Evolutionary conservation across 2,329 filamentous ascomycete genomes (phyloP).

Genomic region (Colletotrichum chlorophyti): DNA sequence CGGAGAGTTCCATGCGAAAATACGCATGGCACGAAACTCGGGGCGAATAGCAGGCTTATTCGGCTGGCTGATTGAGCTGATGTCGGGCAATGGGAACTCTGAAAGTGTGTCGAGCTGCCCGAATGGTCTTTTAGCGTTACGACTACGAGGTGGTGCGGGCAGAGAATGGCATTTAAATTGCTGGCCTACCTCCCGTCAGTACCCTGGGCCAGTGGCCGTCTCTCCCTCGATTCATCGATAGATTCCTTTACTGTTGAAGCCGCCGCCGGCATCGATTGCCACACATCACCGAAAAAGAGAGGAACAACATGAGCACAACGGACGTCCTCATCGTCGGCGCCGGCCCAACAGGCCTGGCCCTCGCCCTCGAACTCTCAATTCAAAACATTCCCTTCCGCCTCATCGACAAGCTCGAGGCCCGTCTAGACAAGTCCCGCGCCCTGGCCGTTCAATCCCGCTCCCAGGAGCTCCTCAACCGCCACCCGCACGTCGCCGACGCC

Average conservation of each 20-base stretch:
- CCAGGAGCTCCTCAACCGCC: constrained; percentile 56
- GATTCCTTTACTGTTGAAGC: too few relatives aligned
- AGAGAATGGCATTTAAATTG: constrained; percentile 8
- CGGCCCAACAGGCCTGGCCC: constrained; percentile 43
- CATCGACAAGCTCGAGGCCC: constrained; percentile 41
- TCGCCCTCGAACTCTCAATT: constrained; percentile 39
- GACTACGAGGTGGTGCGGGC: not conserved
- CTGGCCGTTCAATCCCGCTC: constrained; percentile 56
- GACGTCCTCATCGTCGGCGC: constrained; percentile 43
- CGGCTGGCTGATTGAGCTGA: constrained; percentile 17
- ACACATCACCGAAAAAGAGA: constrained; percentile 32
- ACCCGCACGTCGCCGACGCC: constrained; percentile 42
- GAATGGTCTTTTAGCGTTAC: not conserved
- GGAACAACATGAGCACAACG: constrained; percentile 35
- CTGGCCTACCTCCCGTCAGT: not conserved
- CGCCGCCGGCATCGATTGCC: constrained; percentile 4
- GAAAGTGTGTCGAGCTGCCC: constrained; percentile 9
- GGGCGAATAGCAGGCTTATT: too few relatives aligned
- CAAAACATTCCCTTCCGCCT: constrained; percentile 44
- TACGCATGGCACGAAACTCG: too few relatives aligned
- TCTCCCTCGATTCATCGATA: not conserved
- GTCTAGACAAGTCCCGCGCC: constrained; percentile 47
- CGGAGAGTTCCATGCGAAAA: too few relatives aligned
- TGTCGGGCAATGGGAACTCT: constrained; percentile 23
- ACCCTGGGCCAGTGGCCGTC: not conserved